phyloP scores from a whole-genome alignment of 2,329 filamentous ascomycete species.

The Nakataea oryzae region DNA sequence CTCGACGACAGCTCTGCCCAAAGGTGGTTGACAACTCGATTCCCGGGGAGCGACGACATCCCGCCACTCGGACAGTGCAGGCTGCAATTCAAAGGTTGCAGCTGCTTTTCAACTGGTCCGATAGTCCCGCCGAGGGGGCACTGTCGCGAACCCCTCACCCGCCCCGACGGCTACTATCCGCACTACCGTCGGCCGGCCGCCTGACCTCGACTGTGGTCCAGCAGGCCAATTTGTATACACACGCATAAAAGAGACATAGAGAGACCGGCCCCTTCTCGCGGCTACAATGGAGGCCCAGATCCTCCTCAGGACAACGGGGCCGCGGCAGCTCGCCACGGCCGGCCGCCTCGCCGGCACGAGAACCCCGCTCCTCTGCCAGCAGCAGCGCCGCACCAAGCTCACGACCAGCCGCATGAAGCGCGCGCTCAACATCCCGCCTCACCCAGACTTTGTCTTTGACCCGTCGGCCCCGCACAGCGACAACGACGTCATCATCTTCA shows the following conservation, averaged over 20 bases:
- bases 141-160: background rate
- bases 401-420: constrained; percentile 44
- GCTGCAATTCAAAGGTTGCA: background rate
- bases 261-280: too few relatives aligned
- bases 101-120: background rate
- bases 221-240: too few relatives aligned
- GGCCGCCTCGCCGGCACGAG: background rate
- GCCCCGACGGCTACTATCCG: background rate
- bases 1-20: background rate
- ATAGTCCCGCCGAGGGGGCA: background rate
- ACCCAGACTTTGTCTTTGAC: constrained; percentile 44
- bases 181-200: too few relatives aligned
- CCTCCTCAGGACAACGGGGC: background rate
- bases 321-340: background rate
- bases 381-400: constrained; percentile 21
- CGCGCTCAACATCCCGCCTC: constrained; percentile 47
- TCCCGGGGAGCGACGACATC: background rate
- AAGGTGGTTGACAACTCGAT: background rate
- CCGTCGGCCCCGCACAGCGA: constrained; percentile 22
- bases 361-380: background rate
- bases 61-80: background rate
- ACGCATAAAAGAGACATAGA: too few relatives aligned
- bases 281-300: background rate
- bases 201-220: too few relatives aligned
- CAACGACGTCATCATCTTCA: constrained; percentile 34